phyloP scores from a whole-genome alignment of 371 early-diverging fungal genomes.

The Lichtheimia ornata region DNA sequence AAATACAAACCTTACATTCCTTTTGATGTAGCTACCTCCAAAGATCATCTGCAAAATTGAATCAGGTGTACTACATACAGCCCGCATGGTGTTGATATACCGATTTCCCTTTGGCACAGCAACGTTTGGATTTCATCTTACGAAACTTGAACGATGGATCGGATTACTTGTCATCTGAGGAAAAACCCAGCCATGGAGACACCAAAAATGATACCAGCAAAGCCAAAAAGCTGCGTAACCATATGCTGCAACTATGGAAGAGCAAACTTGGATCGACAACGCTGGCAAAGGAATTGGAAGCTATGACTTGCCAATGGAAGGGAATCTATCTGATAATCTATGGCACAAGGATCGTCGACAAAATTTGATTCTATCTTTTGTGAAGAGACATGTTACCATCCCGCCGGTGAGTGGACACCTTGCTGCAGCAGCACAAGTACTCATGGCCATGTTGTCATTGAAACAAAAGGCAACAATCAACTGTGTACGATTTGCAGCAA shows the following conservation, averaged over 20 bases:
- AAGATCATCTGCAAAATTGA: too few relatives aligned
- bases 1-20: too few relatives aligned
- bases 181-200: background rate
- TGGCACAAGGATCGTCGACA: slow-evolving; percentile 1
- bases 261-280: background rate
- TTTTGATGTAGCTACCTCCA: too few relatives aligned
- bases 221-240: background rate
- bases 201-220: background rate
- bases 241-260: slow-evolving; percentile 8
- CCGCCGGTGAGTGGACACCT: background rate
- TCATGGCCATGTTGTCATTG: background rate
- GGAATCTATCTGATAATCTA: background rate
- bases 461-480: slow-evolving; percentile 4
- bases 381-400: background rate
- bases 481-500: background rate
- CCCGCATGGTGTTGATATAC: too few relatives aligned
- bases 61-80: too few relatives aligned
- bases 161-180: slow-evolving; percentile 1
- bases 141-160: background rate
- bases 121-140: slow-evolving; percentile 4
- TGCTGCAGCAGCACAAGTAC: background rate
- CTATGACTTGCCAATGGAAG: slow-evolving; percentile 9
- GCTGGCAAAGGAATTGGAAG: background rate
- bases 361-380: background rate
- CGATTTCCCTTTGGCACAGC: too few relatives aligned